phyloP scores from a whole-genome alignment of 1,284 basidiomycete genomes.

The Meira miltonrushii region DNA sequence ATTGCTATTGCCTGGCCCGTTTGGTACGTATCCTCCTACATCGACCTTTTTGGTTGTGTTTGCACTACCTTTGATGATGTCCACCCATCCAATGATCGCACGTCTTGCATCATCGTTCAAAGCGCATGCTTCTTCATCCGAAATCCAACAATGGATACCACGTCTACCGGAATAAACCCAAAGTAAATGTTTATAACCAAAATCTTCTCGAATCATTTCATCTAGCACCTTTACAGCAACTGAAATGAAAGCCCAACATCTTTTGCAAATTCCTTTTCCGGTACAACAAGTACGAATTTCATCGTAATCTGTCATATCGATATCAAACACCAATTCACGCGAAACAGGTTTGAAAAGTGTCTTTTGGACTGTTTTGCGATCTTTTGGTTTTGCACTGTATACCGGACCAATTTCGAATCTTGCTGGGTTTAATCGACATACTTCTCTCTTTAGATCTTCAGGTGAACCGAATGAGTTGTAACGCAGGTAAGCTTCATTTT shows the following conservation, averaged over 20 bases:
- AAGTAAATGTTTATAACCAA: constrained; percentile 70
- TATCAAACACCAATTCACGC: constrained; percentile 97
- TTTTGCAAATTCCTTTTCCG: constrained; percentile 81
- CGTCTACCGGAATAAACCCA: constrained; percentile 99
- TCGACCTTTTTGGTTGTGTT: constrained; percentile 81
- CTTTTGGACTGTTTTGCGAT: constrained; percentile 77
- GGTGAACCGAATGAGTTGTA: constrained; percentile 83
- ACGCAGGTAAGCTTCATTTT: constrained; percentile 81
- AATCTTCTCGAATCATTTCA: constrained; percentile 69
- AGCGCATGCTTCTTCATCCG: constrained; percentile 77
- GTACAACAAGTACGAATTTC: constrained; percentile 89
- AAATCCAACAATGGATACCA: constrained; percentile 97
- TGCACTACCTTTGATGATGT: constrained; percentile 72
- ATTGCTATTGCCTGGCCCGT: background rate
- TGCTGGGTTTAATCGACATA: constrained; percentile 46
- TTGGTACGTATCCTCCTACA: constrained; percentile 28
- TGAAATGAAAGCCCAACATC: constrained; percentile 92
- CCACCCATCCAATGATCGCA: constrained; percentile 78
- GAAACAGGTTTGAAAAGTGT: constrained; percentile 70
- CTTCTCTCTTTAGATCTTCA: constrained; percentile 86
- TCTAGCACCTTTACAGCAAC: constrained; percentile 88
- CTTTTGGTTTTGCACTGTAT: constrained; percentile 83
- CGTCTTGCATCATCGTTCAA: constrained; percentile 86
- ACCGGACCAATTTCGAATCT: constrained; percentile 96
- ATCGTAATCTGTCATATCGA: constrained; percentile 99